phyloP scores from a whole-genome alignment of 1,139 yeast species.

The Hemisphaericaspora subhashii region DNA sequence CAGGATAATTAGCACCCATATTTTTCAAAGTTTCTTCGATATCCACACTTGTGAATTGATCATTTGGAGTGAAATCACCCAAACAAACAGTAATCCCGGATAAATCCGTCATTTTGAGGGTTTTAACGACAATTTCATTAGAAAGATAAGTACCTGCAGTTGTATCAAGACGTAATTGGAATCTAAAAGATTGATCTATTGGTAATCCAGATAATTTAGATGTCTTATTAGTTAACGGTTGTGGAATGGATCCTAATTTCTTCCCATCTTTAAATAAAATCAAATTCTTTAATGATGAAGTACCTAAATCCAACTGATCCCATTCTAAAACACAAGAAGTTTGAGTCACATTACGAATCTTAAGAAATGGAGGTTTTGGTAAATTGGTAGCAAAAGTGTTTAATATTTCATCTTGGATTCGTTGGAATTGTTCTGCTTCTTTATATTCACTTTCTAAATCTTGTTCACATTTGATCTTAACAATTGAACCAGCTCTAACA shows the following conservation, averaged over 20 bases:
- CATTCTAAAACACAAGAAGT: constrained; percentile 94
- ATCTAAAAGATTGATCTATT: constrained; percentile 77
- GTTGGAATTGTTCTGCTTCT: constrained; percentile 59
- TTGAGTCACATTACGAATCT: constrained; percentile 80
- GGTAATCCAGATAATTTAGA: constrained; percentile 91
- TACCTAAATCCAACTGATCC: constrained; percentile 84
- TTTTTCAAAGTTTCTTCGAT: constrained; percentile 60
- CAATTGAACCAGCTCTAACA: constrained; percentile 91
- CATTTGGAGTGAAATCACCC: constrained; percentile 71
- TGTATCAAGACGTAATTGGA: constrained; percentile 79
- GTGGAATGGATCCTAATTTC: constrained; percentile 83
- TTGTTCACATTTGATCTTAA: constrained; percentile 80
- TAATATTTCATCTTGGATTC: constrained; percentile 73
- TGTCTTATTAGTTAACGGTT: constrained; percentile 74
- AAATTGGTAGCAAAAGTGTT: constrained; percentile 68
- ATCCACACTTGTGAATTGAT: constrained; percentile 58
- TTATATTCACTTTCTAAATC: constrained; percentile 67
- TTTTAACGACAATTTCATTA: constrained; percentile 65
- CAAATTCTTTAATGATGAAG: constrained; percentile 75
- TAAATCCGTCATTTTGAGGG: constrained; percentile 96
- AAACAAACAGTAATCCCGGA: constrained; percentile 90
- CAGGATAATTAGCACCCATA: constrained; percentile 75
- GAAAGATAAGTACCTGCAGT: constrained; percentile 85
- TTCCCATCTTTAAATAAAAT: constrained; percentile 76
- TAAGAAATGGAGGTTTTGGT: constrained; percentile 74